A percentile compares a stretch with the other conserved stretches of the same genome.
These are phyloP conservation scores for Omphalea diandra DNA, from an alignment of 441 rosid genomes.

Conservation along the genomic window DNA sequence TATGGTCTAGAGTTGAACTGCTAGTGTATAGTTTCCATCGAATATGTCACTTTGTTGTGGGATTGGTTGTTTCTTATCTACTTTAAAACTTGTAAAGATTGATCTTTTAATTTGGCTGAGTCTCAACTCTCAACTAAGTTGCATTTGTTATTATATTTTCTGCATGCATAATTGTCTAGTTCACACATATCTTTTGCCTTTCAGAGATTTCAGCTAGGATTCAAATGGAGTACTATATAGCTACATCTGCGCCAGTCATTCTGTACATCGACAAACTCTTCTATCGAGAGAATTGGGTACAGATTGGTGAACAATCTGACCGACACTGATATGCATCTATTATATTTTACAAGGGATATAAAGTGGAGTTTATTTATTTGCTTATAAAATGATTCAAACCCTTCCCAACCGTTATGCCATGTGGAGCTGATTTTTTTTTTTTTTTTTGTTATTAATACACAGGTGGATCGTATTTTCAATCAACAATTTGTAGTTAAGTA, in stretches of 20 bases:
- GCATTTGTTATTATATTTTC: background rate
- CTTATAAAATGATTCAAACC: background rate
- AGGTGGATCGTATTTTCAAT: background rate
- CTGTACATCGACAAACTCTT: constrained; percentile 65
- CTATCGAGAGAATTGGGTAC: constrained; percentile 63
- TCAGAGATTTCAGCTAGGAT: constrained; percentile 70
- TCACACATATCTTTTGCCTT: background rate
- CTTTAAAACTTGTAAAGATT: background rate
- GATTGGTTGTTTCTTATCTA: background rate
- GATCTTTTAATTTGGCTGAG: background rate
- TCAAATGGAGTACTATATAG: constrained; percentile 63
- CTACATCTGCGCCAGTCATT: constrained; percentile 55
- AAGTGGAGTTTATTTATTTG: background rate
- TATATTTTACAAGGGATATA: background rate
- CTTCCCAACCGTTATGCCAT: background rate
- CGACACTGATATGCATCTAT: background rate
- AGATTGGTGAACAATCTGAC: constrained; percentile 64
- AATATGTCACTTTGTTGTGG: background rate
- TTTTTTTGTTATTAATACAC: background rate
- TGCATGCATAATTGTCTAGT: background rate
- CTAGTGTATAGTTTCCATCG: background rate
- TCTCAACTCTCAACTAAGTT: background rate
- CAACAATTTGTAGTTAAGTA: background rate
- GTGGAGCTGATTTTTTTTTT: background rate
- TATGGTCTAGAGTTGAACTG: background rate